A percentile compares a stretch with the other conserved stretches of the same genome.
phyloP scores from a whole-genome alignment of 441 rosid species.

The Sinapis alba region DNA sequence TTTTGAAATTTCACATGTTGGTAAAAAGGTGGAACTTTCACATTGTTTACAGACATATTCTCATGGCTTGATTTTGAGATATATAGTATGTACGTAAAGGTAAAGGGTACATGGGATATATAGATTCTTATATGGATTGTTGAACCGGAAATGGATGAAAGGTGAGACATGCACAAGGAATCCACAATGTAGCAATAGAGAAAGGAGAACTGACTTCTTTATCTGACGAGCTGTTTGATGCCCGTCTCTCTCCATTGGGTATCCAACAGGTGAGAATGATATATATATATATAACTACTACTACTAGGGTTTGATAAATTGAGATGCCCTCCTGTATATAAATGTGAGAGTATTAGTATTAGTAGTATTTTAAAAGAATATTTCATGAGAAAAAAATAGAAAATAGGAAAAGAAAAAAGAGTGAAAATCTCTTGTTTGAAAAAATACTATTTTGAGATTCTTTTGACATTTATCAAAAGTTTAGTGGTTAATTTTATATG shows the following conservation, averaged over 20 bases:
- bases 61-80: slow-evolving; percentile 8
- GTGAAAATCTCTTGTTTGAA: background rate
- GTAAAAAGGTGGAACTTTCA: background rate
- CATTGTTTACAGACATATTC: background rate
- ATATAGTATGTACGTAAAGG: background rate
- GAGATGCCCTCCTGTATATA: slow-evolving; percentile 4
- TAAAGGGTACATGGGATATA: background rate
- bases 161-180: slow-evolving; percentile 95
- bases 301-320: slow-evolving; percentile 19
- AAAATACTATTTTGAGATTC: background rate
- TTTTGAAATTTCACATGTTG: background rate
- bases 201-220: slow-evolving; percentile 36
- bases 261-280: slow-evolving; percentile 54
- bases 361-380: background rate
- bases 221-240: slow-evolving; percentile 60
- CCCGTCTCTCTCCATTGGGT: slow-evolving; percentile 68
- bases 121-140: background rate
- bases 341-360: background rate
- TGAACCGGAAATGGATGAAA: slow-evolving; percentile 32
- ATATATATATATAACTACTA: background rate
- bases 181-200: slow-evolving; percentile 64
- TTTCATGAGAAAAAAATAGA: background rate
- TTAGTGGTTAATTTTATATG: background rate
- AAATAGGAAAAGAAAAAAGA: background rate
- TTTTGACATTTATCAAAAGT: background rate